These are phyloP conservation scores for Xylariaceae sp. DNA, from an alignment of 2,329 filamentous ascomycete genomes.

Conservation along the genomic window DNA sequence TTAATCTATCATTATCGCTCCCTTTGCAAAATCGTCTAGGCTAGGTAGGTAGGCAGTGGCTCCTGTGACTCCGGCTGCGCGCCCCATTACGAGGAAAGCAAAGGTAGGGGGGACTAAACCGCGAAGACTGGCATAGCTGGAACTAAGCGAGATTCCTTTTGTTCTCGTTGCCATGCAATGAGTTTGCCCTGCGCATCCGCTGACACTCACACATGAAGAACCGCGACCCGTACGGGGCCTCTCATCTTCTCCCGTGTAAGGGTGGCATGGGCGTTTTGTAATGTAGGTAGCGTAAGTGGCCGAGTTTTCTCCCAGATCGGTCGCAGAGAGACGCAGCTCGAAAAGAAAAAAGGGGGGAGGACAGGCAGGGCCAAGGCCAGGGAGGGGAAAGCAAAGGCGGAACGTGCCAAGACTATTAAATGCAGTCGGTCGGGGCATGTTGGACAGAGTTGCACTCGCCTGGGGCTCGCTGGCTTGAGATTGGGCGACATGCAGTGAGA, in stretches of 20 bases:
- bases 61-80: no score
- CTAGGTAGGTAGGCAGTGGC: no score
- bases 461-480: slow-evolving; percentile 9
- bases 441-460: background rate
- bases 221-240: no score
- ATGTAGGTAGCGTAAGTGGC: no score
- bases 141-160: background rate
- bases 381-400: no score
- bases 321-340: background rate
- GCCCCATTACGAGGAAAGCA: no score
- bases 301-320: background rate
- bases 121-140: background rate
- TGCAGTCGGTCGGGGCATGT: slow-evolving; percentile 18
- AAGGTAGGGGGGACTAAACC: no score
- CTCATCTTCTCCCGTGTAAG: no score
- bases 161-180: background rate
- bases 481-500: slow-evolving; percentile 15
- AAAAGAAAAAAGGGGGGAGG: slow-evolving; percentile 1
- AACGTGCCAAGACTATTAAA: slow-evolving; percentile 5
- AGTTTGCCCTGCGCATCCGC: background rate
- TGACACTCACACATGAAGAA: background rate
- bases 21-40: no score
- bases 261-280: no score
- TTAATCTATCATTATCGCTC: no score
- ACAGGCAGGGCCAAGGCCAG: no score